Evolutionary conservation across 1,139 yeast species (phyloP).

Genomic region (Sugiyamaella neomexicana): DNA sequence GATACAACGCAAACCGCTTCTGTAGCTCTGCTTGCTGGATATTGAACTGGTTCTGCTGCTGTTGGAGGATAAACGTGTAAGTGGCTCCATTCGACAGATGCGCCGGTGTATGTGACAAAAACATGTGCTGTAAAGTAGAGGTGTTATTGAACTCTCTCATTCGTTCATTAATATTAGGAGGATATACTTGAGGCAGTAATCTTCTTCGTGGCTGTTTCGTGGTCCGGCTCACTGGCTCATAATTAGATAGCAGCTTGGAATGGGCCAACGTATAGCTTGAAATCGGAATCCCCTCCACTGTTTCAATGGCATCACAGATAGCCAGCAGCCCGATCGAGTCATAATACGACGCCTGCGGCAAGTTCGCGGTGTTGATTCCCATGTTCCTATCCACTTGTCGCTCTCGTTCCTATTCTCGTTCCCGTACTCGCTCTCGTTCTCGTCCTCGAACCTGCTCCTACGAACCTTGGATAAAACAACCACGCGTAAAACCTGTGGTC

Average conservation of each 20-base stretch:
- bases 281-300: conserved; percentile 41
- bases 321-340: conserved; percentile 45
- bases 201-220: conserved; percentile 1
- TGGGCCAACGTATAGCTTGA: conserved; percentile 16
- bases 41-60: conserved; percentile 20
- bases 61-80: conserved; percentile 17
- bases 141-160: neutral
- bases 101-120: conserved; percentile 28
- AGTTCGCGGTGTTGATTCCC: conserved; percentile 9
- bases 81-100: conserved; percentile 19
- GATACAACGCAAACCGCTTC: conserved; percentile 7
- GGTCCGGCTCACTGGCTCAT: neutral
- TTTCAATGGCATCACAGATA: conserved; percentile 44
- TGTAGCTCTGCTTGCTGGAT: conserved; percentile 13
- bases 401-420: too few species aligned
- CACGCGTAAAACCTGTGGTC: too few species aligned
- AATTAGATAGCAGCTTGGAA: conserved; percentile 6
- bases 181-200: conserved; percentile 8
- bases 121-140: conserved; percentile 28
- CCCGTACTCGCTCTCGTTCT: too few species aligned
- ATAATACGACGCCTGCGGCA: conserved; percentile 37
- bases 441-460: too few species aligned
- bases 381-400: neutral
- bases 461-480: too few species aligned
- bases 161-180: conserved; percentile 4